Conservation (phyloP, 2,329 filamentous ascomycete species). For the Cladorrhinum sp. region DNA sequence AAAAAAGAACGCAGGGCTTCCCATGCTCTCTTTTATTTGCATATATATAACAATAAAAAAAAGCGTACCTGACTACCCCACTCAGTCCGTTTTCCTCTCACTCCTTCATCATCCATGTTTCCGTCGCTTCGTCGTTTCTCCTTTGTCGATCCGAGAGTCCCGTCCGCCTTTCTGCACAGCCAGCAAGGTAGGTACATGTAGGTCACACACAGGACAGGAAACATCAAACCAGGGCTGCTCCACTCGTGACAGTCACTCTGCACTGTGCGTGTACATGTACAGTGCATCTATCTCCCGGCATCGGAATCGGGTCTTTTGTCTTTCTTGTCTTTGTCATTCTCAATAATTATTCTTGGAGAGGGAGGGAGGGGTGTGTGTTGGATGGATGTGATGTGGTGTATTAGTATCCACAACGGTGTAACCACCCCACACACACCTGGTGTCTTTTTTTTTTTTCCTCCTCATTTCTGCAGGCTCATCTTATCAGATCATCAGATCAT, state of each 20-base stretch:
- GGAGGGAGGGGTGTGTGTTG: no score
- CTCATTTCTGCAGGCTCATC: slow-evolving; percentile 23
- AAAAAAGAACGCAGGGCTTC: no score
- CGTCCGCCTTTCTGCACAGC: no score
- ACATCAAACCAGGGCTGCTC: no score
- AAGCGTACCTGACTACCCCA: neutral
- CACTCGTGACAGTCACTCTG: neutral
- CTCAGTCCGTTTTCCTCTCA: neutral
- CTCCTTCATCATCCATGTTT: neutral
- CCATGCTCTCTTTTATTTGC: no score
- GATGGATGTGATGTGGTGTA: neutral
- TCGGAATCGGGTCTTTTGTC: slow-evolving; percentile 5
- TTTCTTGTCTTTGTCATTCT: neutral
- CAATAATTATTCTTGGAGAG: no score
- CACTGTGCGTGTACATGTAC: no score
- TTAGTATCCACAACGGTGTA: neutral
- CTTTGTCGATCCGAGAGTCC: no score
- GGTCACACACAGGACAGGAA: no score
- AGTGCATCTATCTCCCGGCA: slow-evolving; percentile 7
- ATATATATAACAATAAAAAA: no score
- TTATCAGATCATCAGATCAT: slow-evolving; percentile 30
- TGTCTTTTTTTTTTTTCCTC: neutral
- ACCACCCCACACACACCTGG: neutral
- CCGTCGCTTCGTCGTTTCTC: no score
- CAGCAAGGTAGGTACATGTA: no score